These are phyloP conservation scores for Paramecium octaurelia DNA, from an alignment of 73 alveolate species.

Conservation along the genomic window DNA sequence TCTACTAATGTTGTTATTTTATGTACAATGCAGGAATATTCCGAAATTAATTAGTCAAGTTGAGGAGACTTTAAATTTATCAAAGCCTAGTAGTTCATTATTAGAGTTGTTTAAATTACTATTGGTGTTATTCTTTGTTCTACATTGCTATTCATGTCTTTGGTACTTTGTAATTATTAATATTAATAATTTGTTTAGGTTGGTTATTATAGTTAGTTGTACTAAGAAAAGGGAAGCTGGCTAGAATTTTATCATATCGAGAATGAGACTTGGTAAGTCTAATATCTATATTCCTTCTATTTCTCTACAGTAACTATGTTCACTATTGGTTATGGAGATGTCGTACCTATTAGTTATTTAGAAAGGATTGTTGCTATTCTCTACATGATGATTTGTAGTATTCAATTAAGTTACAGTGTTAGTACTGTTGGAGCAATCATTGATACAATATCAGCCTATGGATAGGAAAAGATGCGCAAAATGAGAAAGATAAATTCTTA, in stretches of 20 bases:
- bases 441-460: slow-evolving; percentile 48
- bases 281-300: slow-evolving; percentile 50
- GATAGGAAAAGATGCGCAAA: slow-evolving; percentile 34
- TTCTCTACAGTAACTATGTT: slow-evolving; percentile 58
- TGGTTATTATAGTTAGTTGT: neutral
- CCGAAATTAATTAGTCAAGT: neutral
- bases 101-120: slow-evolving; percentile 7
- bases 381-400: slow-evolving; percentile 53
- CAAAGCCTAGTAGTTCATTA: slow-evolving; percentile 23
- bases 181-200: neutral
- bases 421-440: slow-evolving; percentile 59
- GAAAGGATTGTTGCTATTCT: slow-evolving; percentile 46
- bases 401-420: slow-evolving; percentile 19
- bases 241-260: neutral
- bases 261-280: neutral
- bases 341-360: slow-evolving; percentile 20
- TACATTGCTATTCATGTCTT: neutral
- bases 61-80: slow-evolving; percentile 28
- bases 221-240: neutral
- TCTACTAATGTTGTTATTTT: neutral
- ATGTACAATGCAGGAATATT: neutral
- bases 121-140: neutral
- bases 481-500: slow-evolving; percentile 33
- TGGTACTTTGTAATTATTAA: slow-evolving; percentile 33
- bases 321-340: slow-evolving; percentile 64